Percentiles rank a stretch among this genome's conserved stretches.
These are phyloP conservation scores for Claviceps digitariae DNA, from an alignment of 2,329 filamentous ascomycete species.

Conservation along the genomic window DNA sequence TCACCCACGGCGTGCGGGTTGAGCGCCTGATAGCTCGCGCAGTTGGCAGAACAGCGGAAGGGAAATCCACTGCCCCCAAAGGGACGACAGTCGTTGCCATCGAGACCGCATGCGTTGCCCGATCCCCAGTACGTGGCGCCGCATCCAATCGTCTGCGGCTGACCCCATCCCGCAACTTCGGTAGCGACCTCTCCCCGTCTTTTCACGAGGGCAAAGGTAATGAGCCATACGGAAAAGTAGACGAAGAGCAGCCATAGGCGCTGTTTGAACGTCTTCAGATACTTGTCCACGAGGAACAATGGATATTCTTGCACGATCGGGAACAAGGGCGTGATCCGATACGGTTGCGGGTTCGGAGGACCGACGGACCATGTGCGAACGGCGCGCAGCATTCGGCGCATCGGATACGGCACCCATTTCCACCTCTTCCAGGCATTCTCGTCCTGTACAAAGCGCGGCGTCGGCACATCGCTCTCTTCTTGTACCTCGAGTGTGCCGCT, in stretches of 20 bases:
- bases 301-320: conserved; percentile 56
- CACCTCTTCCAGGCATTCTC: conserved; percentile 32
- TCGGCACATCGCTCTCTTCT: conserved; percentile 27
- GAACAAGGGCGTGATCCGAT: conserved; percentile 44
- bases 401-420: conserved; percentile 45
- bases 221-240: conserved; percentile 53
- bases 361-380: conserved; percentile 39
- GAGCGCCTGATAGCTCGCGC: conserved; percentile 48
- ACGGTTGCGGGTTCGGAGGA: conserved; percentile 35
- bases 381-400: conserved; percentile 31
- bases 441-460: conserved; percentile 49
- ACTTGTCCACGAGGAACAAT: conserved; percentile 46
- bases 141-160: conserved; percentile 52
- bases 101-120: conserved; percentile 59
- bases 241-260: conserved; percentile 43
- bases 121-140: conserved; percentile 55
- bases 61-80: conserved; percentile 57
- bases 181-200: conserved; percentile 44
- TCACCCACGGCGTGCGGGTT: conserved; percentile 66
- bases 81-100: conserved; percentile 62
- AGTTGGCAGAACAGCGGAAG: conserved; percentile 64
- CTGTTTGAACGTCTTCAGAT: conserved; percentile 45
- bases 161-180: conserved; percentile 55
- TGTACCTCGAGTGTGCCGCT: conserved; percentile 31
- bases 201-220: conserved; percentile 56